Evolutionary conservation across 164 flowering plant species (phyloP).

Genomic region (Vitis amurensis): DNA sequence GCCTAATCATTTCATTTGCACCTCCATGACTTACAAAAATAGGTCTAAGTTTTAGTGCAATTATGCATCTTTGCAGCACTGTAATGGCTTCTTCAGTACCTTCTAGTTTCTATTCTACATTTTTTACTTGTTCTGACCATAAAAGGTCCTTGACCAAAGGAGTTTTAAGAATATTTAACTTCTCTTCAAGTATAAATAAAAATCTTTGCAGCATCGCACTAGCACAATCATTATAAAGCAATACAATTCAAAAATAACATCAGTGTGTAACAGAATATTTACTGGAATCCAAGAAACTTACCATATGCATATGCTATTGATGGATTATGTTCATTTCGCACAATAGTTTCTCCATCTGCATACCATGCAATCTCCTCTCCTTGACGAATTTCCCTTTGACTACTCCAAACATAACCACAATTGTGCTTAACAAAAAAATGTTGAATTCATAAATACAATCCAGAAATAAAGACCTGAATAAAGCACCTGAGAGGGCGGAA

Average conservation of each 20-base stretch:
- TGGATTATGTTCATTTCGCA: conserved; percentile 81
- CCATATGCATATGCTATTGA: conserved; percentile 93
- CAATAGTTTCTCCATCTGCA: conserved; percentile 94
- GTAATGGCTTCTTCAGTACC: not conserved
- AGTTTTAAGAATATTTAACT: not conserved
- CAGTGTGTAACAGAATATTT: no score
- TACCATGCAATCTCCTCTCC: conserved; percentile 99
- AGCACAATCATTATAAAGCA: no score
- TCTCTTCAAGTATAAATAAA: no score
- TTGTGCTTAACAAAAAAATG: not conserved
- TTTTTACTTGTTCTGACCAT: not conserved
- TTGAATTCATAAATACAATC: no score
- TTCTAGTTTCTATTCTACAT: not conserved
- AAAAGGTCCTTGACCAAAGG: not conserved
- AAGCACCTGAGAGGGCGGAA: conserved; percentile 92
- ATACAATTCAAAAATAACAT: no score
- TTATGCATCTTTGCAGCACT: not conserved
- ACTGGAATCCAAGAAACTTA: conserved; percentile 26
- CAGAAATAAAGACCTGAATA: not conserved
- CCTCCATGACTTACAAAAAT: no score
- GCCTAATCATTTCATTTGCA: no score
- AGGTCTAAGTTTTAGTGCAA: no score
- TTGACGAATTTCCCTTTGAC: conserved; percentile 92
- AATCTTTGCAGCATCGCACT: no score
- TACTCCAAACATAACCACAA: conserved; percentile 22